Conservation (phyloP, 176 grass and related monocot genomes). For the Cenchrus purpureus region DNA sequence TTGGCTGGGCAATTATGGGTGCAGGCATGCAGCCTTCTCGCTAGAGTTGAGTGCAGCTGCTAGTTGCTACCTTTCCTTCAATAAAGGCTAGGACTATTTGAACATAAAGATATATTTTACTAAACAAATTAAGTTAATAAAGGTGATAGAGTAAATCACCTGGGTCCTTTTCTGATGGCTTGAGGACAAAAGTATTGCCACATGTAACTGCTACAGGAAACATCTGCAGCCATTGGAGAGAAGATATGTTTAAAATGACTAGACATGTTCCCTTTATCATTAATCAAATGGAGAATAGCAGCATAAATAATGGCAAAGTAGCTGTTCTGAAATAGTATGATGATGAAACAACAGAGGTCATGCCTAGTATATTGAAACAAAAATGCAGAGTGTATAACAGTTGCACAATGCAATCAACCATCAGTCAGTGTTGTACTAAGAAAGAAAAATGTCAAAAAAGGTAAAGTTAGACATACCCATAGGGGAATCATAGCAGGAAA, state of each 20-base stretch:
- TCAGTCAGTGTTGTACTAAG: background rate
- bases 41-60: background rate
- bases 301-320: background rate
- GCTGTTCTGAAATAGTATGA: background rate
- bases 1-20: background rate
- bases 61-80: background rate
- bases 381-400: background rate
- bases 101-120: background rate
- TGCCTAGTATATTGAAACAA: background rate
- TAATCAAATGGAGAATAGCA: slow-evolving; percentile 9
- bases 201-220: slow-evolving; percentile 91
- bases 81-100: background rate
- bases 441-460: slow-evolving; percentile 25
- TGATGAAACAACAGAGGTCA: slow-evolving; percentile 26
- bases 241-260: slow-evolving; percentile 6
- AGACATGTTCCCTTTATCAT: slow-evolving; percentile 10
- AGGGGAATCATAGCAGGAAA: slow-evolving; percentile 99
- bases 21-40: background rate
- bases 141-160: slow-evolving; percentile 52
- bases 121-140: background rate
- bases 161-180: slow-evolving; percentile 99
- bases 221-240: slow-evolving; percentile 69
- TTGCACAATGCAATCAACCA: background rate
- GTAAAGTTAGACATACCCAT: slow-evolving; percentile 66
- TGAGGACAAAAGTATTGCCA: slow-evolving; percentile 94